Evolutionary conservation across 495 filamentous ascomycete species (phyloP), one percentile per base, ranked within the genome.

Genomic region (Xylaria acuta): DNA sequence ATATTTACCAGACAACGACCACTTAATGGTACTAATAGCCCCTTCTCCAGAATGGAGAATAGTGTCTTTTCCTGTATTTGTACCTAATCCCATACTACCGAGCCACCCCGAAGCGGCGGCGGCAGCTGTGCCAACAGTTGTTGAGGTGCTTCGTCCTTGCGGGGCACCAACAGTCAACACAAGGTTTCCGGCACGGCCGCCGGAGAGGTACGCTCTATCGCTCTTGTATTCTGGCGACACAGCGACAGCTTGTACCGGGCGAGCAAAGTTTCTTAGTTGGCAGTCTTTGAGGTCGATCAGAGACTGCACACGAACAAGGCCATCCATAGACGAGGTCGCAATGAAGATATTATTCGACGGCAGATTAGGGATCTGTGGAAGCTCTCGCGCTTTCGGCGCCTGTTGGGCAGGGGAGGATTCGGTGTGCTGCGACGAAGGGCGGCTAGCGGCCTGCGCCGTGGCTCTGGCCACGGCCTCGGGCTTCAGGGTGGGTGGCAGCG

Each of bases 31-130:
- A 74, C 89, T 93, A 71, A 99, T 97, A 9, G 89, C 88, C 8
- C 96, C 96, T 82, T 99, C 97, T 4, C 96, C 96, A 38, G 92
- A 94, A 80, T 98, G 97, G 54, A 98, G 79, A 3, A 98, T 83
- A 0, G 91, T 93, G 80, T 99, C 96, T 78, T 93, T 97, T 25
- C 94, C 95, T 36, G 86, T 89, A 74, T 90, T 92, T 5, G 86
- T 81, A 14, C 93, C 92, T 9, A 98, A 78, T 4, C 94, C 94
- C 77, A 98, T 90, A 40, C 90, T 89, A 2, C 93, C 91, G 34
- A 98, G 87, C 96, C 96, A 99, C 30, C 94, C 94, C n/a, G 93
- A 92, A 56, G 95, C 92, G 8, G 93, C 84, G 1, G 94, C 93
- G 0, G 92, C 90, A 27, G 93, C 89, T 16, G 92, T 92, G 20